Percentiles rank a stretch among this genome's conserved stretches.
These are phyloP conservation scores for Lyophyllum semitale DNA, from an alignment of 768 basidiomycete genomes.

Conservation along the genomic window DNA sequence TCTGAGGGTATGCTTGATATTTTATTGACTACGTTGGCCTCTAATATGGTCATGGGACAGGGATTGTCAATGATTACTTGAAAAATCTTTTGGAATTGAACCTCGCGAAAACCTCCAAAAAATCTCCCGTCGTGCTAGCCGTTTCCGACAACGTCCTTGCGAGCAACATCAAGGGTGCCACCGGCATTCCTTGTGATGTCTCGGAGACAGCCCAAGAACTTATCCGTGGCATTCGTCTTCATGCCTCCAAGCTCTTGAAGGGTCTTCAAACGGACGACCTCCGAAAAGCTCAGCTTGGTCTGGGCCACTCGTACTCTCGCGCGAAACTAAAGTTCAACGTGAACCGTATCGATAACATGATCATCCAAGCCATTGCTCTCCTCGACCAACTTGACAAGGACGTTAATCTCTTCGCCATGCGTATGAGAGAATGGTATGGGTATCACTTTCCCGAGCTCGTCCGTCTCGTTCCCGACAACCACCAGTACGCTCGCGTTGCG, in stretches of 20 bases:
- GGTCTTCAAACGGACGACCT: slow-evolving; percentile 89
- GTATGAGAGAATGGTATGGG: slow-evolving; percentile 98
- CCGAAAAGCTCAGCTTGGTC: slow-evolving; percentile 90
- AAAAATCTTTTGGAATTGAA: slow-evolving; percentile 86
- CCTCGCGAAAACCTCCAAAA: slow-evolving; percentile 75
- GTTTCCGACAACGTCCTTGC: slow-evolving; percentile 79
- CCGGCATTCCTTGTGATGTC: slow-evolving; percentile 76
- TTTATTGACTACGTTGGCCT: slow-evolving; percentile 3
- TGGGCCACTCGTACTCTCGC: slow-evolving; percentile 96
- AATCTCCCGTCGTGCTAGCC: slow-evolving; percentile 69
- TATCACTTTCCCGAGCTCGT: slow-evolving; percentile 99
- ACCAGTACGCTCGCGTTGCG: slow-evolving; percentile 85
- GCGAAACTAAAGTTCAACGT: slow-evolving; percentile 98
- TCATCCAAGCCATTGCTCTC: slow-evolving; percentile 97
- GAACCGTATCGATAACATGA: slow-evolving; percentile 97
- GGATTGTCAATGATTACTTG: slow-evolving; percentile 83
- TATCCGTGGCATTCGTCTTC: slow-evolving; percentile 89
- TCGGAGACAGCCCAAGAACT: slow-evolving; percentile 82
- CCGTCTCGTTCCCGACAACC: slow-evolving; percentile 90
- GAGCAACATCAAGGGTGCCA: slow-evolving; percentile 71
- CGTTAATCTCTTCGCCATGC: slow-evolving; percentile 98
- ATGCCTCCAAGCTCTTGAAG: slow-evolving; percentile 87
- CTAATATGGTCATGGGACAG: slow-evolving; percentile 37
- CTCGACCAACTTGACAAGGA: slow-evolving; percentile 99
- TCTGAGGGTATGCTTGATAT: slow-evolving; percentile 67